phyloP scores from a whole-genome alignment of 768 basidiomycete genomes.

The Crucibulum laeve region DNA sequence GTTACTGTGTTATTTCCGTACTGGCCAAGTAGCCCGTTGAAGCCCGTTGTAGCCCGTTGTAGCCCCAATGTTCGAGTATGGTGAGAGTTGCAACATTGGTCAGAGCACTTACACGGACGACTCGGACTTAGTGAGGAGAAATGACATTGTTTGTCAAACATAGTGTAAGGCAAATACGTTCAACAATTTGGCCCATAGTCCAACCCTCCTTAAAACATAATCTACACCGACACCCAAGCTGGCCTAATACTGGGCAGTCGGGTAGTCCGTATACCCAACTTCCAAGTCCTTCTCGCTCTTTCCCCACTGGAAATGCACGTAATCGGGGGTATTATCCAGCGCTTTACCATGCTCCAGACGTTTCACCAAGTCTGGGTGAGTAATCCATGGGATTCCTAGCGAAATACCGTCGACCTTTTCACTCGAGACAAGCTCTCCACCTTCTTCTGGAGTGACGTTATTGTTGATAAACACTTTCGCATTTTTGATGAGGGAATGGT shows the following conservation, averaged over 20 bases:
- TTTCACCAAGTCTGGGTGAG: conserved; percentile 34
- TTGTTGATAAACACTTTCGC: conserved; percentile 32
- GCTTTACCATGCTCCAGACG: conserved; percentile 8
- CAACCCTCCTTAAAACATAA: too few relatives aligned
- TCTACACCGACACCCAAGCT: too few relatives aligned
- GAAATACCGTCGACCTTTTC: conserved; percentile 31
- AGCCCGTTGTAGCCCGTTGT: too few relatives aligned
- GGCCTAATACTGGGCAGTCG: conserved; percentile 2
- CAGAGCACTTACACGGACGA: too few relatives aligned
- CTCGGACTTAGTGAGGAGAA: too few relatives aligned
- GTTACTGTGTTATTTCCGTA: too few relatives aligned
- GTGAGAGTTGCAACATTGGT: too few relatives aligned
- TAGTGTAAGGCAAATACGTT: too few relatives aligned
- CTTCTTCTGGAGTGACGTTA: conserved; percentile 30
- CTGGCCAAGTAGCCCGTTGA: too few relatives aligned
- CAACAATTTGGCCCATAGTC: too few relatives aligned
- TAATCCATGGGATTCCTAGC: conserved; percentile 31
- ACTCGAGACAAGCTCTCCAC: conserved; percentile 25
- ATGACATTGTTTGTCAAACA: too few relatives aligned
- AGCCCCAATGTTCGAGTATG: too few relatives aligned
- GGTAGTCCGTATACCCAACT: conserved; percentile 14
- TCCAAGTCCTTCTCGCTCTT: conserved; percentile 8
- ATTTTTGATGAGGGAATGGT: conserved; percentile 22
- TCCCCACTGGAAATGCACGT: conserved; percentile 8
- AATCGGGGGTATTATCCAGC: conserved; percentile 11